Conservation (phyloP, 208 protist species). For the Acanthamoeba royreba region DNA sequence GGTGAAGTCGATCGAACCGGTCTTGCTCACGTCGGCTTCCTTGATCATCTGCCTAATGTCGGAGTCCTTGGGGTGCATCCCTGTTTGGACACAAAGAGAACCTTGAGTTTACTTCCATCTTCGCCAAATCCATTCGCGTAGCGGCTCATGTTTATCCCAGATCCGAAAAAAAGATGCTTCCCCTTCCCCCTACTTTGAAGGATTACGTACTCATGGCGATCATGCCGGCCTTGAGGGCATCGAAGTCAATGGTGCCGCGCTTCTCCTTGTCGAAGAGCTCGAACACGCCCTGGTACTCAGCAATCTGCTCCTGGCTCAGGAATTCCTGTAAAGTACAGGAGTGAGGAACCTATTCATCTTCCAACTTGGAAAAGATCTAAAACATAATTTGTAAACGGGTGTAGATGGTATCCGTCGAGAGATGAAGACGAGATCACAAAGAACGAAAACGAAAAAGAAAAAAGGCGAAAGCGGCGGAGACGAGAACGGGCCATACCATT, state of each 20-base stretch:
- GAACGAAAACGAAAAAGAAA: background rate
- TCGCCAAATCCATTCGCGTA: too few species aligned
- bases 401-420: too few species aligned
- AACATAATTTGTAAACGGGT: too few species aligned
- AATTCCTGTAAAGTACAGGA: background rate
- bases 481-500: background rate
- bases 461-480: background rate
- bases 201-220: background rate
- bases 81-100: background rate
- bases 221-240: conserved; percentile 23
- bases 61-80: background rate
- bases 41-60: background rate
- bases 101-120: too few species aligned
- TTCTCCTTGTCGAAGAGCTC: conserved; percentile 14
- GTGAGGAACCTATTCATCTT: too few species aligned
- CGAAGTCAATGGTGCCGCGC: background rate
- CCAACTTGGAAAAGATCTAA: too few species aligned
- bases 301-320: conserved; percentile 27
- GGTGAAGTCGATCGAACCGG: conserved; percentile 2
- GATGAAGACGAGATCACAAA: background rate
- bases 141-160: background rate
- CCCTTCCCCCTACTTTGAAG: background rate
- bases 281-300: conserved; percentile 33
- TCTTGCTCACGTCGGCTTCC: background rate
- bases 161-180: background rate